Evolutionary conservation across 2,329 filamentous ascomycete species (phyloP), one percentile per base, ranked within the genome.

Genomic region (Alternaria arborescens): DNA sequence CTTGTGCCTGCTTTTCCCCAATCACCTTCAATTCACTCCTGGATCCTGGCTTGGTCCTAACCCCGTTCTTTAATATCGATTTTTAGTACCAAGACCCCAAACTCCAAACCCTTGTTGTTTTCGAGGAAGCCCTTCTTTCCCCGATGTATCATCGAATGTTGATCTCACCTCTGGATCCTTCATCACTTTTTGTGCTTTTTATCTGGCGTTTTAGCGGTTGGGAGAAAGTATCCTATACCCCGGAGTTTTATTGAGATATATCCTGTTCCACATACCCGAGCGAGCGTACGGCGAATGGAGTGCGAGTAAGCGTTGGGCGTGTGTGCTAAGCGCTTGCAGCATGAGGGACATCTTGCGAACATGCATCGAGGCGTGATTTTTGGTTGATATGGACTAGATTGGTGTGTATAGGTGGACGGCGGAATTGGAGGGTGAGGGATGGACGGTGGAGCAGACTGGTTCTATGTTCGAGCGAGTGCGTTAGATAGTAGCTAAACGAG

Each of bases 151-250:
- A 60, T 56, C 46, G 38, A 59, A 18, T 20, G 40, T 55, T 16
- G 53, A 57, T 60, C 58, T 60, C 58, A 60, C 41, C 58, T 60
- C 58, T 57, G 46, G 47, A 57, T 51, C 53, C 20, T 26, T 36
- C 16, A 47, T 60, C 47, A 48, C 44, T 10, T 56, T 58, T 55
- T 48, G 42, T 62, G 42, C 46, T 30, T 36, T 63, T 36, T 41
- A 22, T 41, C 26, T 55, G 66, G 67, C 59, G 67, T 66, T 64
- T 46, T 60, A 54, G 52, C 38, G 62, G 62, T 58, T 64, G 55
- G 67, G 63, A 67, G 59, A 64, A 51, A 64, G 65, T 65, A 71
- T 72, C 64, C 67, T 71, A 72, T 72, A 72, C 69, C 70, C 70
- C 64, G 43, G 55, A 47, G 58, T 59, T 66, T 56, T 56, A 16